Evolutionary conservation across 495 filamentous ascomycete species (phyloP).

Genomic region (Daldinia concentrica): DNA sequence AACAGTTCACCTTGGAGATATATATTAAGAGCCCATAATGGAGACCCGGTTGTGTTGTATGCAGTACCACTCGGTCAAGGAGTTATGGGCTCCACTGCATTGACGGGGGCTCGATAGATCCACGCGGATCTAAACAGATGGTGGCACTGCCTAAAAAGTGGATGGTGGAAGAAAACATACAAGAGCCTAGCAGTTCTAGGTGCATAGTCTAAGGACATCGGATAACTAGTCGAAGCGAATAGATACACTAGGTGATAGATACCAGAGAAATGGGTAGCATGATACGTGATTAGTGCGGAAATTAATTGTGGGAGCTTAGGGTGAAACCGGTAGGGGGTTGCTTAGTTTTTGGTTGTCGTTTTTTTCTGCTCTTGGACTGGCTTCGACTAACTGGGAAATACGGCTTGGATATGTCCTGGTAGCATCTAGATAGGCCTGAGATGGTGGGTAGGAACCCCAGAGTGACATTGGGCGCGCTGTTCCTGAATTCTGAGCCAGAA

Average conservation of each 20-base stretch:
- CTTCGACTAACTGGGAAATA: conserved; percentile 11
- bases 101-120: conserved; percentile 26
- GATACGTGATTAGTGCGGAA: conserved; percentile 21
- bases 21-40: conserved; percentile 46
- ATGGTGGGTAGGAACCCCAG: conserved; percentile 22
- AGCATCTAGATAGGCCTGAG: conserved; percentile 19
- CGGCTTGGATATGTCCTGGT: background rate
- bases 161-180: conserved; percentile 22
- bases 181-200: background rate
- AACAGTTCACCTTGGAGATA: conserved; percentile 43
- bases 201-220: conserved; percentile 19
- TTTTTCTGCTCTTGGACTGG: background rate
- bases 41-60: conserved; percentile 16
- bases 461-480: conserved; percentile 40
- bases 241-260: background rate
- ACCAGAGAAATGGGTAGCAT: conserved; percentile 32
- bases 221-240: conserved; percentile 24
- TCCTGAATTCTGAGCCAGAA: conserved; percentile 37
- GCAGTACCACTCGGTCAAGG: conserved; percentile 23
- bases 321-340: conserved; percentile 31
- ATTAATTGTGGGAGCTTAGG: conserved; percentile 42
- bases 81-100: conserved; percentile 10
- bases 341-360: background rate
- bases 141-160: conserved; percentile 37
- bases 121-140: conserved; percentile 29